Evolutionary conservation across 2,329 filamentous ascomycete species (phyloP).

Genomic region (Capronia americana): DNA sequence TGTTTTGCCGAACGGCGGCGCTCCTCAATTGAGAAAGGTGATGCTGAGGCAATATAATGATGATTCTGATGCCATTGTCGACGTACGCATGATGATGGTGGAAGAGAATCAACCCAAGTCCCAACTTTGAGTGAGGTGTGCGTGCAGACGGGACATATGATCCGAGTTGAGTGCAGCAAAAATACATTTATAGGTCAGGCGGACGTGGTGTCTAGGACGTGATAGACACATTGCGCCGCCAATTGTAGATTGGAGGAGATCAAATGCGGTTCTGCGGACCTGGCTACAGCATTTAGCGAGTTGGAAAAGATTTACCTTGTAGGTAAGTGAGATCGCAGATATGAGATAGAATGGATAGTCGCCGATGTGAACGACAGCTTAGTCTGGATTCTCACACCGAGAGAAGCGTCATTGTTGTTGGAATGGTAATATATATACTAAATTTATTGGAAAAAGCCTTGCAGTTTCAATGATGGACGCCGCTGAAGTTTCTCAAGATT

Average conservation of each 20-base stretch:
- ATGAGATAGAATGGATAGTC: background rate
- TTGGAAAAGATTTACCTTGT: background rate
- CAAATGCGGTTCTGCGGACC: background rate
- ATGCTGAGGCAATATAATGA: too few species aligned
- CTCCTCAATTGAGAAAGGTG: too few species aligned
- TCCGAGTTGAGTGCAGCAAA: too few species aligned
- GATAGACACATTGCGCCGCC: too few species aligned
- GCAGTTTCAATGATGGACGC: background rate
- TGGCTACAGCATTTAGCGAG: background rate
- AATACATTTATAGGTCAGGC: too few species aligned
- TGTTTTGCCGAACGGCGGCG: background rate
- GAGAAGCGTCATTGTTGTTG: background rate
- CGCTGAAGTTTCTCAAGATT: background rate
- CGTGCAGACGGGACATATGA: too few species aligned
- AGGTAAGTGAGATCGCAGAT: background rate
- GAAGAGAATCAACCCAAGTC: too few species aligned
- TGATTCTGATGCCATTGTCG: too few species aligned
- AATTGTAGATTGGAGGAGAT: background rate
- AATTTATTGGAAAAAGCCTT: background rate
- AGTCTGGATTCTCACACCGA: background rate
- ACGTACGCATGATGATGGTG: too few species aligned
- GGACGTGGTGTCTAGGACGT: too few species aligned
- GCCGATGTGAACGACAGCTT: background rate
- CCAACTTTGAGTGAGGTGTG: too few species aligned
- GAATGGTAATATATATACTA: background rate